Evolutionary conservation across 2,329 filamentous ascomycete species (phyloP).

Genomic region (Colletotrichum lentis): DNA sequence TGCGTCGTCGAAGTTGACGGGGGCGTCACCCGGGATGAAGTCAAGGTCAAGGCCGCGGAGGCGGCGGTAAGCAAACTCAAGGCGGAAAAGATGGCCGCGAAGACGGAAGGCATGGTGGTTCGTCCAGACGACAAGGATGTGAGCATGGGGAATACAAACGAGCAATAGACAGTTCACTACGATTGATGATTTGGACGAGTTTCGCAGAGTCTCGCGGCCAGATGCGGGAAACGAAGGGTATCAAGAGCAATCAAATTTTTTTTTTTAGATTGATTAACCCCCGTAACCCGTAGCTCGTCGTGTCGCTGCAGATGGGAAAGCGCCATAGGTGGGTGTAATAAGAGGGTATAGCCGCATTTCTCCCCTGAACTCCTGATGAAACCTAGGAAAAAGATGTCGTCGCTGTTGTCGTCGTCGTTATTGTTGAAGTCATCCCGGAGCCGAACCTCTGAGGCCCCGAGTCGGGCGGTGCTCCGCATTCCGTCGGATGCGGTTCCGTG

Average conservation of each 20-base stretch:
- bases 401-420: background rate
- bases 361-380: conserved; percentile 19
- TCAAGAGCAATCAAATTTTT: background rate
- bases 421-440: background rate
- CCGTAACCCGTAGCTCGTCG: background rate
- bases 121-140: background rate
- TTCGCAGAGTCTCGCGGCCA: background rate
- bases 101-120: background rate
- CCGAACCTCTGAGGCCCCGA: background rate
- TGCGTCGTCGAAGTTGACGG: conserved; percentile 56
- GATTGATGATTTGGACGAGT: background rate
- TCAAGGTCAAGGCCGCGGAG: conserved; percentile 64
- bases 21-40: conserved; percentile 60
- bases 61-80: conserved; percentile 54
- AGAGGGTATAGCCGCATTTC: conserved; percentile 24
- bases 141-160: background rate
- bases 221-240: background rate
- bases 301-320: background rate
- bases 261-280: no score
- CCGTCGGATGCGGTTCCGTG: background rate
- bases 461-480: background rate
- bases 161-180: background rate
- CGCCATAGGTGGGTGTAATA: background rate
- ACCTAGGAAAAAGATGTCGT: background rate
- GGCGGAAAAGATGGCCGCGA: conserved; percentile 21